Conservation (phyloP, 371 early-diverging fungal species). For the Mucor mucedo region DNA sequence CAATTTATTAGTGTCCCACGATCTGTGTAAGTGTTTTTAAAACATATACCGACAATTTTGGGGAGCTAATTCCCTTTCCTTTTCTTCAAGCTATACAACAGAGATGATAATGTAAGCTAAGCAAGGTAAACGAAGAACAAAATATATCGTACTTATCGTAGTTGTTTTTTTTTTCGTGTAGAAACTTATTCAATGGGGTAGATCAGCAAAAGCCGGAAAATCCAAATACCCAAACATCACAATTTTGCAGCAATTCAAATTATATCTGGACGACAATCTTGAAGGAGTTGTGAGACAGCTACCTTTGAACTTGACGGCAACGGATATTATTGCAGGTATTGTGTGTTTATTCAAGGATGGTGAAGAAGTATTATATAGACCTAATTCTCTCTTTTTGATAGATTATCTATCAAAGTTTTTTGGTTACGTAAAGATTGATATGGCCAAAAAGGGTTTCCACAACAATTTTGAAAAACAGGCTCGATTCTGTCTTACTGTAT, state of each 20-base stretch:
- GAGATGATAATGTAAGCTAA: slow-evolving; percentile 31
- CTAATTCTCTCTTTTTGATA: slow-evolving; percentile 1
- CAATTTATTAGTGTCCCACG: slow-evolving; percentile 40
- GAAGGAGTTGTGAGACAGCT: slow-evolving; percentile 46
- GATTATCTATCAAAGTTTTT: slow-evolving; percentile 60
- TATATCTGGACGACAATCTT: slow-evolving; percentile 58
- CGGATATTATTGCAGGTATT: slow-evolving; percentile 53
- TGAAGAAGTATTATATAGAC: too few species aligned
- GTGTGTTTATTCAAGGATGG: not conserved
- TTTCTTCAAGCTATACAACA: slow-evolving; percentile 33
- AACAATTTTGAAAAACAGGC: slow-evolving; percentile 40
- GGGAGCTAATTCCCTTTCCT: not conserved
- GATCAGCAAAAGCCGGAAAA: slow-evolving; percentile 40
- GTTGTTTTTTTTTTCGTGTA: slow-evolving; percentile 7
- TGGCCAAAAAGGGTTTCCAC: slow-evolving; percentile 50
- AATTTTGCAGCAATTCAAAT: slow-evolving; percentile 57
- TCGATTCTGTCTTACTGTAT: slow-evolving; percentile 52
- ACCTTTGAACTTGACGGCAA: slow-evolving; percentile 52
- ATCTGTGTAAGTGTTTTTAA: slow-evolving; percentile 40
- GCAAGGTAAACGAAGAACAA: not conserved
- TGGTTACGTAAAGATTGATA: slow-evolving; percentile 50
- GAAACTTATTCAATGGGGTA: slow-evolving; percentile 49
- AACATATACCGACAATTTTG: not conserved
- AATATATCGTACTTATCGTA: slow-evolving; percentile 4
- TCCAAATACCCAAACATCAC: slow-evolving; percentile 24